phyloP scores from a whole-genome alignment of 176 grass and related monocot species.

The Cenchrus americanus region DNA sequence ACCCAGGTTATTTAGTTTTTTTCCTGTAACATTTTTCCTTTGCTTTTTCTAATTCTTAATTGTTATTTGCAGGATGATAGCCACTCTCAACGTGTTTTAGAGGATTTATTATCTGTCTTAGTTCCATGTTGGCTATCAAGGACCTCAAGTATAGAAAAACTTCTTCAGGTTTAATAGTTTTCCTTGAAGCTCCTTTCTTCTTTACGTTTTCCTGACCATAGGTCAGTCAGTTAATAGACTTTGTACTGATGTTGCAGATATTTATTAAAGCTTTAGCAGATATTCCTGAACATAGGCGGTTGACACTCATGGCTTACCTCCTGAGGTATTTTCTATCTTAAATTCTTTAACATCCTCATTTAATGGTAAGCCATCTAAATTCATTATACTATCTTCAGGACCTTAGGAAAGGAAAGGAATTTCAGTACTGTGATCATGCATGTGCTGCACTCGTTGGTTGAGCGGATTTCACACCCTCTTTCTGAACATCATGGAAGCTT shows the following conservation, averaged over 20 bases:
- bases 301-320: conserved; percentile 80
- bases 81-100: conserved; percentile 77
- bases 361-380: conserved; percentile 28
- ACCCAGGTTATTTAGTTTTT: not conserved
- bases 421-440: conserved; percentile 68
- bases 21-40: conserved; percentile 16
- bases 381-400: conserved; percentile 51
- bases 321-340: conserved; percentile 59
- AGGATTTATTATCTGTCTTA: conserved; percentile 78
- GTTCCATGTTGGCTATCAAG: conserved; percentile 89
- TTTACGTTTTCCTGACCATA: conserved; percentile 37
- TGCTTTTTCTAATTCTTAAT: not conserved
- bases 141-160: conserved; percentile 73
- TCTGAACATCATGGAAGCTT: conserved; percentile 24
- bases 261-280: conserved; percentile 90
- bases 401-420: conserved; percentile 64
- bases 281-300: conserved; percentile 63
- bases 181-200: conserved; percentile 15
- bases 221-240: not conserved
- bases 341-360: conserved; percentile 22
- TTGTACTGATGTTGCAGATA: conserved; percentile 53
- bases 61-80: conserved; percentile 67
- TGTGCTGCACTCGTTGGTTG: conserved; percentile 60
- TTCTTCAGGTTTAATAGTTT: conserved; percentile 69
- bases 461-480: conserved; percentile 41